These are phyloP conservation scores for Exserohilum rostratum DNA, from an alignment of 2,329 filamentous ascomycete genomes.

Conservation along the genomic window DNA sequence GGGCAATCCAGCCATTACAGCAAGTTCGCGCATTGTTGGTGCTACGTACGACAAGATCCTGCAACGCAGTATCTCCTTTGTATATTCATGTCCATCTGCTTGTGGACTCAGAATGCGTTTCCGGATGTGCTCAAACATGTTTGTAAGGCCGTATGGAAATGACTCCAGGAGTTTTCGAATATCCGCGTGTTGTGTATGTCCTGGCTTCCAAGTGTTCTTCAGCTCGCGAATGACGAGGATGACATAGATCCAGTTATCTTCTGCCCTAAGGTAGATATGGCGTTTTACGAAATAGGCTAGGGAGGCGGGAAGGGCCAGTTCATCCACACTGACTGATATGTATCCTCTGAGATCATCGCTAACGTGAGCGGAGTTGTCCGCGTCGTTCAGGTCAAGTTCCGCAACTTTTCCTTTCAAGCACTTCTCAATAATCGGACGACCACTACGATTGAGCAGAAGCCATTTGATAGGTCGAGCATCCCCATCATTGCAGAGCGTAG, in stretches of 20 bases:
- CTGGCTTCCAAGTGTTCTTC: conserved; percentile 24
- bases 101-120: conserved; percentile 23
- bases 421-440: conserved; percentile 28
- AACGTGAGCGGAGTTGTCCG: conserved; percentile 20
- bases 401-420: conserved; percentile 16
- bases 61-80: conserved; percentile 32
- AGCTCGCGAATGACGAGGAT: conserved; percentile 30
- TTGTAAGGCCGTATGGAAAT: conserved; percentile 30
- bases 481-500: neutral
- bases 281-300: conserved; percentile 32
- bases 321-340: conserved; percentile 24
- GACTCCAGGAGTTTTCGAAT: conserved; percentile 29
- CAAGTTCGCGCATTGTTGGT: conserved; percentile 31
- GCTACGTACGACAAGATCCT: conserved; percentile 22
- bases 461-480: conserved; percentile 22
- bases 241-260: conserved; percentile 32
- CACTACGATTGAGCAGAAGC: conserved; percentile 26
- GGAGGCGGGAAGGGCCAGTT: conserved; percentile 19
- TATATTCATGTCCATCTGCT: conserved; percentile 28
- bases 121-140: conserved; percentile 32
- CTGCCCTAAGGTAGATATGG: conserved; percentile 26
- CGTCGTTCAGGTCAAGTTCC: conserved; percentile 28
- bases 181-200: conserved; percentile 17
- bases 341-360: conserved; percentile 24
- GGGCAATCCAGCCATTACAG: conserved; percentile 29